Conservation (phyloP, 1,139 yeast species). For the Candida tunisiensis region DNA sequence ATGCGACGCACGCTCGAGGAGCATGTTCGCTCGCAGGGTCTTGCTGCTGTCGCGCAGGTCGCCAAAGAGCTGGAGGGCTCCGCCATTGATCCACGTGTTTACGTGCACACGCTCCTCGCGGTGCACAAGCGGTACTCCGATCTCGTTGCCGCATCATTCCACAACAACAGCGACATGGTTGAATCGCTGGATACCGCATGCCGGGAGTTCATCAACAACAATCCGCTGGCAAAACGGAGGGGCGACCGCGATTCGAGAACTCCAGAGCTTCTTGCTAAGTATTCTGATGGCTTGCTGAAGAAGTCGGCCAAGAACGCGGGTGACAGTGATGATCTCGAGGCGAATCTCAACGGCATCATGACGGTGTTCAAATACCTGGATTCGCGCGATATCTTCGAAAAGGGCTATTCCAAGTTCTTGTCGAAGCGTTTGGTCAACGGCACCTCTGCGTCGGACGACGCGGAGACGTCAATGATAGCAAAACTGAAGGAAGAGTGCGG, state of each 20-base stretch:
- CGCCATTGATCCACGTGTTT: constrained; percentile 52
- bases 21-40: constrained; percentile 61
- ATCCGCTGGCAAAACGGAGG: constrained; percentile 45
- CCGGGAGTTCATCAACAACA: constrained; percentile 65
- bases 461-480: constrained; percentile 77
- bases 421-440: constrained; percentile 82
- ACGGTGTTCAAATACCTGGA: constrained; percentile 74
- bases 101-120: constrained; percentile 58
- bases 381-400: constrained; percentile 92
- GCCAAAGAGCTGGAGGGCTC: constrained; percentile 29
- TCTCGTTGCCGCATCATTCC: constrained; percentile 56
- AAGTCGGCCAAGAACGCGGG: constrained; percentile 54
- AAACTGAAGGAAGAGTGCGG: constrained; percentile 84
- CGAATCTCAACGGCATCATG: constrained; percentile 60
- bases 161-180: constrained; percentile 61
- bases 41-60: constrained; percentile 48
- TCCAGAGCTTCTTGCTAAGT: constrained; percentile 82
- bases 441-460: constrained; percentile 65
- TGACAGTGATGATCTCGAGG: constrained; percentile 58
- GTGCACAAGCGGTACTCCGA: constrained; percentile 53
- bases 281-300: constrained; percentile 70
- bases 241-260: constrained; percentile 42
- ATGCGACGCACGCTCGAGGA: constrained; percentile 57
- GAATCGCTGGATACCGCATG: constrained; percentile 87
- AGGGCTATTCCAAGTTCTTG: constrained; percentile 74